Evolutionary conservation across 805 yeast genomes (phyloP).

Genomic region (Saccharomycodes ludwigii): DNA sequence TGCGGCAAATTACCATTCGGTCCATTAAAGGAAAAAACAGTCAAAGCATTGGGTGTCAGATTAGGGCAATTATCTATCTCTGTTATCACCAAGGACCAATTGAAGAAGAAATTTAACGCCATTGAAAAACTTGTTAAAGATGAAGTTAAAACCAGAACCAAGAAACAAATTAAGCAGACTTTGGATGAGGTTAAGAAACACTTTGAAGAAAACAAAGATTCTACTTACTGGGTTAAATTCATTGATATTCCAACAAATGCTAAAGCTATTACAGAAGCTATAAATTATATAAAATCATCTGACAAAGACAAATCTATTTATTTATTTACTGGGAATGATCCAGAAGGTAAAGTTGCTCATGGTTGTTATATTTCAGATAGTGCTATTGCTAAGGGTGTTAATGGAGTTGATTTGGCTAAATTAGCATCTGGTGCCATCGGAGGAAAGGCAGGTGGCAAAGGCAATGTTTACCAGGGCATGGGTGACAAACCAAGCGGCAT

Average conservation of each 20-base stretch:
- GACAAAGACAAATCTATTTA: slow-evolving; percentile 65
- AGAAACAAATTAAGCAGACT: slow-evolving; percentile 74
- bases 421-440: slow-evolving; percentile 68
- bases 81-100: slow-evolving; percentile 62
- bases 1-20: slow-evolving; percentile 60
- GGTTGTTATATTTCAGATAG: slow-evolving; percentile 79
- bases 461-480: slow-evolving; percentile 92
- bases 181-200: slow-evolving; percentile 63
- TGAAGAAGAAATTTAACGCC: slow-evolving; percentile 61
- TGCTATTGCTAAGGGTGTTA: slow-evolving; percentile 55
- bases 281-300: slow-evolving; percentile 68
- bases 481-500: slow-evolving; percentile 71
- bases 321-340: slow-evolving; percentile 57
- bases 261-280: slow-evolving; percentile 88
- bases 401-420: slow-evolving; percentile 64
- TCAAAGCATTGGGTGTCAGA: slow-evolving; percentile 75
- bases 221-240: slow-evolving; percentile 53
- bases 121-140: slow-evolving; percentile 83
- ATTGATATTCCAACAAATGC: slow-evolving; percentile 71
- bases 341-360: slow-evolving; percentile 75
- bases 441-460: slow-evolving; percentile 98
- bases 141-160: slow-evolving; percentile 75
- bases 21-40: slow-evolving; percentile 62
- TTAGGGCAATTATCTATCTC: slow-evolving; percentile 77
- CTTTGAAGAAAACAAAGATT: slow-evolving; percentile 41